Percentiles rank a stretch among this genome's conserved stretches.
phyloP scores from a whole-genome alignment of 805 yeast genomes.

The Saturnispora serradocipensis region DNA sequence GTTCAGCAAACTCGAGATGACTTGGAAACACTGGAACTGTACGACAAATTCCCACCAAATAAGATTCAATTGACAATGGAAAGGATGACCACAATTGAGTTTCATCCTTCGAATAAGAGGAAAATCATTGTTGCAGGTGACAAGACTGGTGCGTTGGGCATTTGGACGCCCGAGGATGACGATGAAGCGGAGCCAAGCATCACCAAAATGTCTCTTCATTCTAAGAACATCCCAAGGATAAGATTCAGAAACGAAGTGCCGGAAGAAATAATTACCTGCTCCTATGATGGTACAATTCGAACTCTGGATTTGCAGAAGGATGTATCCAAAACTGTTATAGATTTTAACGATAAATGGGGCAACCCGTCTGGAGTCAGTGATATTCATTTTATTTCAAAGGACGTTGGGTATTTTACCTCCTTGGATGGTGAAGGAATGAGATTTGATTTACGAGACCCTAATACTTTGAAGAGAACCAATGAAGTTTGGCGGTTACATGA shows the following conservation, averaged over 20 bases:
- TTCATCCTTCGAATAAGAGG: slow-evolving; percentile 64
- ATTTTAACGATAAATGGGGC: slow-evolving; percentile 44
- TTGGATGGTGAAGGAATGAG: slow-evolving; percentile 69
- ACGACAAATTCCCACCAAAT: slow-evolving; percentile 53
- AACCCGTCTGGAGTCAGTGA: slow-evolving; percentile 67
- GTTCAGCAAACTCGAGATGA: slow-evolving; percentile 43
- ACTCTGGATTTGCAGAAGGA: slow-evolving; percentile 55
- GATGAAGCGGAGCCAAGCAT: slow-evolving; percentile 40
- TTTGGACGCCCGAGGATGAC: slow-evolving; percentile 64
- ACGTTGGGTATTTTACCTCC: slow-evolving; percentile 64
- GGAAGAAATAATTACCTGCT: slow-evolving; percentile 51
- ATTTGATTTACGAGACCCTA: slow-evolving; percentile 51
- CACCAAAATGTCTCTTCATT: slow-evolving; percentile 63
- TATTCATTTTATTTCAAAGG: slow-evolving; percentile 47
- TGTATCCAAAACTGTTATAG: slow-evolving; percentile 52
- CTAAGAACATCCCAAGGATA: slow-evolving; percentile 55
- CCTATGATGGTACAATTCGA: slow-evolving; percentile 86
- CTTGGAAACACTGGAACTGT: slow-evolving; percentile 41
- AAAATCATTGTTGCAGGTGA: slow-evolving; percentile 79
- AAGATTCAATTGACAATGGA: slow-evolving; percentile 63
- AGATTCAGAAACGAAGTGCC: slow-evolving; percentile 41
- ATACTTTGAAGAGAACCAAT: neutral
- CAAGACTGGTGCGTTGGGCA: slow-evolving; percentile 74
- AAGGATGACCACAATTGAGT: slow-evolving; percentile 62
- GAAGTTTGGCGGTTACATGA: slow-evolving; percentile 59